A percentile compares a stretch with the other conserved stretches of the same genome.
Evolutionary conservation across 805 yeast genomes (phyloP).

Genomic region (Metschnikowia reukaufii): DNA sequence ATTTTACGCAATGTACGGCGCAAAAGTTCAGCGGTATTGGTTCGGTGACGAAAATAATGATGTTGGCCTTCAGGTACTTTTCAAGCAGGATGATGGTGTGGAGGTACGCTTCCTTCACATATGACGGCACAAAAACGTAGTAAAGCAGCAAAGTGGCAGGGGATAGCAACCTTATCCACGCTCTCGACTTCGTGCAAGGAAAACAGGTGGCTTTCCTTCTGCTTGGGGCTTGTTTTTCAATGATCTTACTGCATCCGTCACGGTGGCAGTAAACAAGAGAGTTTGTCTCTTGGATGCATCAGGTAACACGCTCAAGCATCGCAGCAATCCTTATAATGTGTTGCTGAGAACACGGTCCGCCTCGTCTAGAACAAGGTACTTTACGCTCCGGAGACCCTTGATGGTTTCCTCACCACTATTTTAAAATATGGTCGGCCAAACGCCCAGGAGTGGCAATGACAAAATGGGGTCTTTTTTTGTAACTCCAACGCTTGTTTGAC

Average conservation of each 20-base stretch:
- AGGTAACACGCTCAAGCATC: constrained; percentile 74
- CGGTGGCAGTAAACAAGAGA: constrained; percentile 89
- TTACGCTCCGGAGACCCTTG: constrained; percentile 72
- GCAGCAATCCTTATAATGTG: constrained; percentile 74
- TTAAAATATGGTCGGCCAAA: constrained; percentile 84
- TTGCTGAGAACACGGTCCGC: constrained; percentile 89
- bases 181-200: constrained; percentile 74
- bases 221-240: constrained; percentile 64
- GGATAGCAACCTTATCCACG: constrained; percentile 76
- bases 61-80: constrained; percentile 63
- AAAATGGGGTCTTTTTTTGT: constrained; percentile 84
- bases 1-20: constrained; percentile 72
- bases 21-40: constrained; percentile 84
- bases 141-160: constrained; percentile 63
- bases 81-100: constrained; percentile 65
- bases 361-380: constrained; percentile 87
- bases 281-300: constrained; percentile 77
- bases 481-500: constrained; percentile 82
- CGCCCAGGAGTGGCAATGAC: constrained; percentile 98
- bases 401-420: constrained; percentile 88
- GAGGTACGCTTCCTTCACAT: constrained; percentile 87
- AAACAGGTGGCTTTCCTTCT: constrained; percentile 55
- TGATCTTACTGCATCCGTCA: constrained; percentile 86
- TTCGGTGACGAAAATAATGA: constrained; percentile 86
- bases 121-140: constrained; percentile 78